Evolutionary conservation across 148 eudicot genomes (phyloP), one percentile per base, ranked within the genome.

Genomic region (Persicaria maculosa): DNA sequence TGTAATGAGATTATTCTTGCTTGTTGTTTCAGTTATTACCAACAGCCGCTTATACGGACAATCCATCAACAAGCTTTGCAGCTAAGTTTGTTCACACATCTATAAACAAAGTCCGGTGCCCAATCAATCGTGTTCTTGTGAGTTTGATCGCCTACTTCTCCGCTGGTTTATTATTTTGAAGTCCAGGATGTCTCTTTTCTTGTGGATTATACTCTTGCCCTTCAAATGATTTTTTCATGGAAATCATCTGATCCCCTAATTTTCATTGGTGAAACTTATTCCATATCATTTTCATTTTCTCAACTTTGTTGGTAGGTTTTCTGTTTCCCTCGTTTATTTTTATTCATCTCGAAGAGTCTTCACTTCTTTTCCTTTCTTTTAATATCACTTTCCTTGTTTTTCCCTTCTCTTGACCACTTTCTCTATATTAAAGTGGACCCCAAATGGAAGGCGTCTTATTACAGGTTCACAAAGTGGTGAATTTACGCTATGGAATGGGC

Each of bases 381-480:
- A 36, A 65, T 43, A 40, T 65, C 19, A 65, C 70, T 1, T 58
- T 40, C 31, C 43, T 31, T 31, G 57, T 19, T 2, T 45, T 58
- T 45, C 53, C 44, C 9, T 67, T 79, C 73, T 81, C 15, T 65
- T 80, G 65, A 82, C 76, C 43, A 70, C 69, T 77, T 50, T 68
- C 68, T 80, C 74, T 72, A 52, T 81, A 65, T 80, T 71, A 64
- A 80, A 95, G 98, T 95, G 98, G 98, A 95, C 97, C 53, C 97
- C 98, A 54, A 90, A 86, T 77, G 98, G 98, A 77, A 88, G 98
- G 81, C 98, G 98, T 77, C 96, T 95, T 74, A 87, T 95, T 55
- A 95, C 98, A 67, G 98, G 98, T 57, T 92, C 98, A 44, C 97
- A 95, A 74, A 95, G 90, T 81, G 98, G 98, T 64, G 98, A 95